Evolutionary conservation across 306 rosid genomes (phyloP).

Genomic region (Abrus precatorius): DNA sequence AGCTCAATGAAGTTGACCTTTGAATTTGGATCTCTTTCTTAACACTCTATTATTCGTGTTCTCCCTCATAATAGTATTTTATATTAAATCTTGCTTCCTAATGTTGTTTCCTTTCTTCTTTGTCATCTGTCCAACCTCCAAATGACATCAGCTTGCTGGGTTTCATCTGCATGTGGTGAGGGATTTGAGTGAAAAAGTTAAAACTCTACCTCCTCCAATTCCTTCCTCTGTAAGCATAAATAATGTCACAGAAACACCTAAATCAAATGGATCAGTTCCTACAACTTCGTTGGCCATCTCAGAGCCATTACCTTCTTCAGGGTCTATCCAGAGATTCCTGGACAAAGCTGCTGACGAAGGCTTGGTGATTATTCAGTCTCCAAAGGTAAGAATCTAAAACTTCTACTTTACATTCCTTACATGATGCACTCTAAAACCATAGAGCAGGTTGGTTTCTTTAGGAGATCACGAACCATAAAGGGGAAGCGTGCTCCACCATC

Average conservation of each 20-base stretch:
- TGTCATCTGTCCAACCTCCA: constrained; percentile 31
- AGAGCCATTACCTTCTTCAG: constrained; percentile 56
- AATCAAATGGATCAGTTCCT: constrained; percentile 61
- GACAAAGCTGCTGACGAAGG: constrained; percentile 89
- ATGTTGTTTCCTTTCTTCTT: constrained; percentile 39
- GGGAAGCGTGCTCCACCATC: constrained; percentile 82
- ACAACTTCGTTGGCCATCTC: constrained; percentile 68
- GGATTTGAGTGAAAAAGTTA: constrained; percentile 50
- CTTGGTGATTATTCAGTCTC: constrained; percentile 77
- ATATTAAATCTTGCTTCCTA: constrained; percentile 20
- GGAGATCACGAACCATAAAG: constrained; percentile 85
- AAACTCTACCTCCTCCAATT: constrained; percentile 53
- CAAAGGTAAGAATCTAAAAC: constrained; percentile 62
- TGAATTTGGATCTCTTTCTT: constrained; percentile 22
- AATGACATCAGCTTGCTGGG: constrained; percentile 70
- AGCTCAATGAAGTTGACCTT: constrained; percentile 46
- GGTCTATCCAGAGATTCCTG: constrained; percentile 59
- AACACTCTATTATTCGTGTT: constrained; percentile 1
- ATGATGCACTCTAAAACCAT: constrained; percentile 51
- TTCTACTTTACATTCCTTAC: constrained; percentile 13
- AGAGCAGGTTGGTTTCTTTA: constrained; percentile 89
- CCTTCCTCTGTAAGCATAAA: constrained; percentile 54
- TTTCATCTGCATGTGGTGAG: constrained; percentile 73
- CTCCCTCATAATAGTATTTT: constrained; percentile 30
- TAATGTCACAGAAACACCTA: constrained; percentile 52